Conservation (phyloP, 1,284 basidiomycete genomes). For the Trichosporon sp. region DNA sequence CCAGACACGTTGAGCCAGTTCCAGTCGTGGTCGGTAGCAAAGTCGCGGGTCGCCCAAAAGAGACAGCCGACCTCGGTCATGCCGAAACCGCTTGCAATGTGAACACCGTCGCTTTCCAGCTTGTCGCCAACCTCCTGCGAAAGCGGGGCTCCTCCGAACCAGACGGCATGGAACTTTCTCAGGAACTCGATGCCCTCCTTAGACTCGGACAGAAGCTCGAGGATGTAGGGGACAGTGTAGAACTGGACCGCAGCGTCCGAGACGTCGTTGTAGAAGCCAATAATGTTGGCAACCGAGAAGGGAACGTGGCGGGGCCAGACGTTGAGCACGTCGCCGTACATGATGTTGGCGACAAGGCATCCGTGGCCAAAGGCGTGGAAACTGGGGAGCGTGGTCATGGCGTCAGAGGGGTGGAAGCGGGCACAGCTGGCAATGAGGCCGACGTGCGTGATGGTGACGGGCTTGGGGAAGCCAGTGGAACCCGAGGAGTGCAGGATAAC, state of each 20-base stretch:
- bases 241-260: conserved; percentile 37
- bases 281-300: conserved; percentile 53
- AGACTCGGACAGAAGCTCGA: conserved; percentile 53
- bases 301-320: conserved; percentile 56
- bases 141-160: conserved; percentile 41
- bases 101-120: conserved; percentile 53
- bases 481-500: conserved; percentile 60
- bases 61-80: conserved; percentile 44
- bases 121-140: conserved; percentile 54
- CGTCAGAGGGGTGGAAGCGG: conserved; percentile 25
- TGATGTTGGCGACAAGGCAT: conserved; percentile 43
- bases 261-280: conserved; percentile 31
- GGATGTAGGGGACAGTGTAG: conserved; percentile 50
- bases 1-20: conserved; percentile 53
- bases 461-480: conserved; percentile 52
- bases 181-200: conserved; percentile 52
- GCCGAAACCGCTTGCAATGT: conserved; percentile 56
- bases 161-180: conserved; percentile 53
- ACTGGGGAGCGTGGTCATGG: conserved; percentile 51
- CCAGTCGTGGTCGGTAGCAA: conserved; percentile 55
- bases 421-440: conserved; percentile 35
- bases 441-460: conserved; percentile 36
- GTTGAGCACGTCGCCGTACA: conserved; percentile 50
- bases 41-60: conserved; percentile 53
- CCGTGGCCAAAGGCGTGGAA: conserved; percentile 51